A percentile compares a stretch with the other conserved stretches of the same genome.
Conservation (phyloP, 129 eudicot species). For the Arctium minus region DNA sequence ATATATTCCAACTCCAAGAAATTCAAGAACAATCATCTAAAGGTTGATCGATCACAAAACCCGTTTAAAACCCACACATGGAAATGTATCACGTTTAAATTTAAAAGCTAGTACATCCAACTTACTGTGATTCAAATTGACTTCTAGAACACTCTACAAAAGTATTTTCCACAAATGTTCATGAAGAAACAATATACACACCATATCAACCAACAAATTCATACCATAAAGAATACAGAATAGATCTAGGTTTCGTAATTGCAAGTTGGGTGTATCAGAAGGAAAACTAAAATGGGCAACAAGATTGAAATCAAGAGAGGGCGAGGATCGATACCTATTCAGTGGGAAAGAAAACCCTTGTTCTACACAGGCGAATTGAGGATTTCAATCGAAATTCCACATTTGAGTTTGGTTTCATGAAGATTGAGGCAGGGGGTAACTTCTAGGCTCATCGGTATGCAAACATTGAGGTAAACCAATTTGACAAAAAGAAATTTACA, state of each 20-base stretch:
- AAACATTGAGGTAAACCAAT: conserved; percentile 2
- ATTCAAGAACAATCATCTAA: conserved; percentile 1
- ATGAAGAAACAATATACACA: not conserved
- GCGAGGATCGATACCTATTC: conserved; percentile 21
- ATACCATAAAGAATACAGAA: not conserved
- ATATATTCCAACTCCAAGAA: conserved; percentile 5
- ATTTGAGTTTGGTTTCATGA: conserved; percentile 1
- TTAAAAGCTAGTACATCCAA: not conserved
- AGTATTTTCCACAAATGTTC: not conserved
- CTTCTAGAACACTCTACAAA: not conserved
- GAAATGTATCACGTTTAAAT: not conserved
- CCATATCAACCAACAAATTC: conserved; percentile 7
- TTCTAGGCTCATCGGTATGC: conserved; percentile 1
- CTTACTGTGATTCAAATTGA: not conserved
- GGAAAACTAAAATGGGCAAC: not conserved
- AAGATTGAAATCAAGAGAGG: not conserved
- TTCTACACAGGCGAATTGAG: not conserved
- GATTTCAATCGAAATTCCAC: conserved; percentile 2
- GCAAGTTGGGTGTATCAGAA: not conserved
- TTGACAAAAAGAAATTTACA: not conserved
- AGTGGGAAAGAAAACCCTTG: conserved; percentile 23
- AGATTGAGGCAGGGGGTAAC: not conserved
- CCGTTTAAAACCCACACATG: not conserved
- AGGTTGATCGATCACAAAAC: not conserved
- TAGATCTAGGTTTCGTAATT: conserved; percentile 20